Evolutionary conservation across 1,139 yeast species (phyloP), one percentile per base, ranked within the genome.

Genomic region (Magnusiomyces fungicola): DNA sequence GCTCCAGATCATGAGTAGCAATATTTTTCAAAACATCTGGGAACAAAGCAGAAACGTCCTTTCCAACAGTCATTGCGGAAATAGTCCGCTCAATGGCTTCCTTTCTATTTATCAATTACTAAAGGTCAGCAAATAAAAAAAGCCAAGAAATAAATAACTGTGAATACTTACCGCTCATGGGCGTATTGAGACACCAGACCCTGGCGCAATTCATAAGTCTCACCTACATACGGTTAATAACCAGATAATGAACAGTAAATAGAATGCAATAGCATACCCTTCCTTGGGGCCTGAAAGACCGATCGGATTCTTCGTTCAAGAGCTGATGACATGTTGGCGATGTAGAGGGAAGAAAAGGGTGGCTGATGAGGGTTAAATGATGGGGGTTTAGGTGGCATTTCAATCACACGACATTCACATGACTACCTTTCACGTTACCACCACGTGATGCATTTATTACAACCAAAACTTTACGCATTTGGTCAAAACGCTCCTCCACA

Each of bases 31-130:
- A 72, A 32, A 94, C 95, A 65, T 94, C 97, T 1, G 99, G 98
- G 60, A 94, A 94, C 53, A 94, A 74, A 1, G 95, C 80, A 12
- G 96, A 86, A 27, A 94, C 97, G 67, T 94, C 98, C 65, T 94
- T 94, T n/a, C 98, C 98, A 30, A 90, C 79, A 0, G 98, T 94
- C 99, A 94, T 94, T 54, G 97, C 97, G 52, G 94, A 95, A 62
- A 94, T 94, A 23, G 95, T 96, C 52, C 96, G 75, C 68, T 90
- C 96, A 58, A 94, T 94, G 25, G 98, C 96, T 67, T 94, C 98
- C 66, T 92, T 94, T 54, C 96, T 61, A 37, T 9, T 18, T 38
- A 9, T 32, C 5, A 18, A 32, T 18, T 12, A 9, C 23, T 21
- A 22, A 22, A 24, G 22, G 38, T 49, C 25, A 38, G 27, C 29